Conservation (phyloP, 257 asterid genomes). For the Jacaranda copaia region DNA sequence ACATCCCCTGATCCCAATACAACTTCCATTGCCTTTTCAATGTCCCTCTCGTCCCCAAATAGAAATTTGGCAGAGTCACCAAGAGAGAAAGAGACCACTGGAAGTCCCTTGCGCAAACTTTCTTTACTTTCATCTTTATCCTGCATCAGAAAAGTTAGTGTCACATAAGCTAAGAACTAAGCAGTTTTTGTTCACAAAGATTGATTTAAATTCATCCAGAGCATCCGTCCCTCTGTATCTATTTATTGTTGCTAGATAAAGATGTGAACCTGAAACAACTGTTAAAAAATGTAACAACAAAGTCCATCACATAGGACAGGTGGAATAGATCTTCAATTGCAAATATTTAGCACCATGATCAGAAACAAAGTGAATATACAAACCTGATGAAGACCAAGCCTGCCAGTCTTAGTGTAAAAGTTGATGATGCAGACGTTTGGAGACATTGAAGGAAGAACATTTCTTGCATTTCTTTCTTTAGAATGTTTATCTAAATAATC, state of each 20-base stretch:
- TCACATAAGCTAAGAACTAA: background rate
- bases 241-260: conserved; percentile 1
- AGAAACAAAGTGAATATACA: conserved; percentile 10
- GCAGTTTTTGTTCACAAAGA: conserved; percentile 7
- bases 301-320: background rate
- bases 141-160: conserved; percentile 41
- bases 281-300: background rate
- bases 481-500: conserved; percentile 41
- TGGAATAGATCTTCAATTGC: background rate
- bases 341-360: background rate
- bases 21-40: conserved; percentile 53
- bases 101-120: conserved; percentile 65
- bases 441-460: conserved; percentile 62
- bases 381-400: conserved; percentile 90
- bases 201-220: conserved; percentile 12
- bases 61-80: conserved; percentile 82
- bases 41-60: conserved; percentile 59
- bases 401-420: conserved; percentile 67
- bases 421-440: conserved; percentile 82
- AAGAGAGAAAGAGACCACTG: conserved; percentile 85
- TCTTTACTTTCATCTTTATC: conserved; percentile 79
- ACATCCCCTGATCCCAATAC: conserved; percentile 81
- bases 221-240: background rate
- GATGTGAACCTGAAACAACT: background rate
- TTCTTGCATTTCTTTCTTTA: conserved; percentile 42